Evolutionary conservation across 2,329 filamentous ascomycete species (phyloP).

Genomic region (Aureobasidium sp.): DNA sequence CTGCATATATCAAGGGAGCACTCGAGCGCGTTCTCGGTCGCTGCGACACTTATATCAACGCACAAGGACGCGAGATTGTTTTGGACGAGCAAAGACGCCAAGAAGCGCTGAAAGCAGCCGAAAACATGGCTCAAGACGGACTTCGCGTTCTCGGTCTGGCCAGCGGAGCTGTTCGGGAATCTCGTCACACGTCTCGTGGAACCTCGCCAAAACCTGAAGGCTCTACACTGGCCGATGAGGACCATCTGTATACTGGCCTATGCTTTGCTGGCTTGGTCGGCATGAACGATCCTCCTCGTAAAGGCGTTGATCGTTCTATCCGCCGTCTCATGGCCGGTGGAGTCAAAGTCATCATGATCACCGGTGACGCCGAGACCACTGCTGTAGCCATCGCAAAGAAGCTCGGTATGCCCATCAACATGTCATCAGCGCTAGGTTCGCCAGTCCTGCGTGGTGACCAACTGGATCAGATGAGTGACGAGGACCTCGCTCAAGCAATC

Average conservation of each 20-base stretch:
- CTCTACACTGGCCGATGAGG: slow-evolving; percentile 41
- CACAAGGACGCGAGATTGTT: slow-evolving; percentile 77
- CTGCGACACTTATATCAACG: slow-evolving; percentile 85
- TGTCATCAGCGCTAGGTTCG: slow-evolving; percentile 51
- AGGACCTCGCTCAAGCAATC: slow-evolving; percentile 77
- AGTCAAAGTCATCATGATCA: slow-evolving; percentile 98
- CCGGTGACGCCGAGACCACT: slow-evolving; percentile 90
- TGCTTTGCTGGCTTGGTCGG: slow-evolving; percentile 89
- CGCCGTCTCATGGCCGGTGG: slow-evolving; percentile 85
- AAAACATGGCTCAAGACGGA: slow-evolving; percentile 80
- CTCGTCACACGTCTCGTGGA: slow-evolving; percentile 34
- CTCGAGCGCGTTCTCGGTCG: slow-evolving; percentile 78
- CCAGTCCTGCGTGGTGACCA: slow-evolving; percentile 82
- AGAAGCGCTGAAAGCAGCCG: slow-evolving; percentile 71
- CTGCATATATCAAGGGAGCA: slow-evolving; percentile 92
- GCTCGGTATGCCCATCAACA: slow-evolving; percentile 82
- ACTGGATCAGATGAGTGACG: slow-evolving; percentile 83
- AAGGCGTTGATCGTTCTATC: slow-evolving; percentile 84
- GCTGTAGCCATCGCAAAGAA: slow-evolving; percentile 90
- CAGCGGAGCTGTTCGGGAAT: slow-evolving; percentile 57
- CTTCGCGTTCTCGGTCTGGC: slow-evolving; percentile 89
- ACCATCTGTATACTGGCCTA: slow-evolving; percentile 74
- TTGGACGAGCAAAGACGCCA: slow-evolving; percentile 69
- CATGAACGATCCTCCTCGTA: slow-evolving; percentile 93
- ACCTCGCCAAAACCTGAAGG: slow-evolving; percentile 32